Base-by-base conservation (phyloP, 2,329 filamentous ascomycete genomes). In the Pleoardoris graminearum region DNA sequence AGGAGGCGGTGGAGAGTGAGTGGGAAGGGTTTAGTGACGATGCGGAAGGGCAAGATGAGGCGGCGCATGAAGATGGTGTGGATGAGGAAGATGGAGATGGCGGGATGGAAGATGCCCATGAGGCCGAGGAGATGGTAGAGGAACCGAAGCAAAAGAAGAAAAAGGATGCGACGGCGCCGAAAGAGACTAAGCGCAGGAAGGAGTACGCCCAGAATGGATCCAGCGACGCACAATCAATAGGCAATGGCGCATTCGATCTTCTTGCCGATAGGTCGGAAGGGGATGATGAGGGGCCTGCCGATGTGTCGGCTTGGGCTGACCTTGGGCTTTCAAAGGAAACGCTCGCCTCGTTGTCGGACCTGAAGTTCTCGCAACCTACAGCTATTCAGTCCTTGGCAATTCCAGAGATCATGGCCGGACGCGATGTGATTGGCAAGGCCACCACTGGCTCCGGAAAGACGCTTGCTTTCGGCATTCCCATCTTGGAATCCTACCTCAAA, bases 361-460 rank as follows among this genome's bases (percentile, higher is more conserved):
- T 97, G 55, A 88, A 87, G 52, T 97, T 97, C 69, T 70, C 82
- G 4, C 86, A 84, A 53, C 94, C 94, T 0, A 97, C 92, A 0
- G 75, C 82, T 0, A 96, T 99, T 52, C 94, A 99, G 71, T 76
- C 80, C 17, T 80, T 85, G 29, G 80, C 90, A 1, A 96, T 99
- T 62, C 92, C 94, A 0, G 83, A 89, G 48, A 89, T 97, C 39
- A 71, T 93, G 17, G 83, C 85, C 5, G 93, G 93, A 0, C 89
- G 90, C 69, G 93, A 99, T 73, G 88, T 97, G 14, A 89, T 99
- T 58, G 94, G 94, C 36, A 99, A 99, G 76, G 94, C 94, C 1
- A 88, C 93, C 10, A 99, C 94, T 0, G 94, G 94, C 60, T 97
- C 94, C 12, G 94, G 94, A 63, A 99, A 99, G 76, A 99, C 94